These are phyloP conservation scores for Lactarius trivialis DNA, from an alignment of 768 basidiomycete species.

Conservation along the genomic window DNA sequence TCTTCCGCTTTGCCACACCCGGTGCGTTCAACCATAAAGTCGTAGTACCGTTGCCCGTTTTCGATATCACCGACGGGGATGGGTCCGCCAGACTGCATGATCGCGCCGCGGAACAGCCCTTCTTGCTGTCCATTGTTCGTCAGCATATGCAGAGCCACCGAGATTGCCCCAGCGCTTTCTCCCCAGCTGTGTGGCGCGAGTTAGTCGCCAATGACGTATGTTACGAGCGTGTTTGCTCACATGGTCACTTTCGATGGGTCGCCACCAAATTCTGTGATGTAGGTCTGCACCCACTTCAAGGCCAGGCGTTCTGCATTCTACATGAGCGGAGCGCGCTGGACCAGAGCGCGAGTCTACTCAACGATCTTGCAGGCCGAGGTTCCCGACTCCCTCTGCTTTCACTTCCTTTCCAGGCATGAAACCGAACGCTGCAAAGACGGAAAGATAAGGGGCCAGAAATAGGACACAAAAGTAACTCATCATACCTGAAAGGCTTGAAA, in stretches of 20 bases:
- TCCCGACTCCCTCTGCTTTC: slow-evolving; percentile 45
- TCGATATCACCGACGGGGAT: slow-evolving; percentile 28
- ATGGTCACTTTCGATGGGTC: slow-evolving; percentile 55
- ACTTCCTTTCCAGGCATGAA: slow-evolving; percentile 49
- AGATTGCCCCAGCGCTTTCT: slow-evolving; percentile 50
- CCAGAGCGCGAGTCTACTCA: slow-evolving; percentile 23
- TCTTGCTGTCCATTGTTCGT: slow-evolving; percentile 34
- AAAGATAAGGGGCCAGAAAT: background rate
- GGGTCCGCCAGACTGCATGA: slow-evolving; percentile 41
- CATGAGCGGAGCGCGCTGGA: background rate
- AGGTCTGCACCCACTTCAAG: slow-evolving; percentile 59
- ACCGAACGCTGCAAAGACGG: slow-evolving; percentile 34
- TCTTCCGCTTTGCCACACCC: slow-evolving; percentile 33
- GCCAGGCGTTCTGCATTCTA: slow-evolving; percentile 43
- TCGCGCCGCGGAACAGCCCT: slow-evolving; percentile 37
- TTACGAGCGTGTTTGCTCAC: no score
- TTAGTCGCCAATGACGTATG: no score
- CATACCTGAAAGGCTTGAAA: slow-evolving; percentile 19
- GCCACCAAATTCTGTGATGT: slow-evolving; percentile 59
- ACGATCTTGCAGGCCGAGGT: slow-evolving; percentile 65
- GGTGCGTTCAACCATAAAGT: slow-evolving; percentile 35
- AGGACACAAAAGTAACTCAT: no score
- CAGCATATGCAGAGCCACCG: slow-evolving; percentile 38
- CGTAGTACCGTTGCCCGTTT: slow-evolving; percentile 35
- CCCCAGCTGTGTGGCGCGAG: slow-evolving; percentile 35